Evolutionary conservation across 1,284 basidiomycete genomes (phyloP).

Genomic region (Malassezia slooffiae): DNA sequence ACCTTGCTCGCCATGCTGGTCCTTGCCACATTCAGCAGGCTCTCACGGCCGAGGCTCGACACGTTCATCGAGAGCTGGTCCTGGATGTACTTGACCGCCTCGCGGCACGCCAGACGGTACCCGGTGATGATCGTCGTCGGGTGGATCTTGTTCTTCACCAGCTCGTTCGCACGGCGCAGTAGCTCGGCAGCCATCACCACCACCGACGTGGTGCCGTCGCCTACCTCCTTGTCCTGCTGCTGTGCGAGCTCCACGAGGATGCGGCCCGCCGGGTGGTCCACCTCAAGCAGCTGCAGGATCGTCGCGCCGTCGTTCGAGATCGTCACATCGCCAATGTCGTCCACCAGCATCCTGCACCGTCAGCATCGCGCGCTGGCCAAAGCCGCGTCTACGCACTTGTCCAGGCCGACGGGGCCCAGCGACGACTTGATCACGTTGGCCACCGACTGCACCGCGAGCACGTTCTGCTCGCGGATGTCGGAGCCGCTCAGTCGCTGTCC

Average conservation of each 20-base stretch:
- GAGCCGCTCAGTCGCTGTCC: slow-evolving; percentile 87
- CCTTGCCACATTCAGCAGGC: slow-evolving; percentile 90
- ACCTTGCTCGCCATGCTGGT: slow-evolving; percentile 99
- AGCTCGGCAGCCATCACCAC: slow-evolving; percentile 95
- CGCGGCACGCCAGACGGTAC: slow-evolving; percentile 89
- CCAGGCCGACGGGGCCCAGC: slow-evolving; percentile 68
- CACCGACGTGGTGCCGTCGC: slow-evolving; percentile 97
- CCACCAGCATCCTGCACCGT: slow-evolving; percentile 63
- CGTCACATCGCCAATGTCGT: slow-evolving; percentile 98
- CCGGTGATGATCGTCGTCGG: slow-evolving; percentile 99
- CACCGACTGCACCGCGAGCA: slow-evolving; percentile 88
- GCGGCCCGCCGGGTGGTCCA: slow-evolving; percentile 79
- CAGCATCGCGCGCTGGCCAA: not conserved
- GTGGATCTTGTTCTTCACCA: slow-evolving; percentile 96
- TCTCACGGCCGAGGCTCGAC: slow-evolving; percentile 77
- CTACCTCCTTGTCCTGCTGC: slow-evolving; percentile 99
- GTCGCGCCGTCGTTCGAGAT: slow-evolving; percentile 99
- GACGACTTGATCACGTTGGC: slow-evolving; percentile 97
- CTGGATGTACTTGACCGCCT: slow-evolving; percentile 96
- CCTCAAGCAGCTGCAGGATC: slow-evolving; percentile 80
- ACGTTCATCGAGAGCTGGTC: slow-evolving; percentile 95
- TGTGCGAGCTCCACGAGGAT: slow-evolving; percentile 97
- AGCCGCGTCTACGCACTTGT: slow-evolving; percentile 26
- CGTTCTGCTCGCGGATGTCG: slow-evolving; percentile 84
- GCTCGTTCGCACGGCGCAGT: slow-evolving; percentile 86